These are phyloP conservation scores for Jaltomata sinuosa DNA, from an alignment of 257 asterid genomes.

Conservation along the genomic window DNA sequence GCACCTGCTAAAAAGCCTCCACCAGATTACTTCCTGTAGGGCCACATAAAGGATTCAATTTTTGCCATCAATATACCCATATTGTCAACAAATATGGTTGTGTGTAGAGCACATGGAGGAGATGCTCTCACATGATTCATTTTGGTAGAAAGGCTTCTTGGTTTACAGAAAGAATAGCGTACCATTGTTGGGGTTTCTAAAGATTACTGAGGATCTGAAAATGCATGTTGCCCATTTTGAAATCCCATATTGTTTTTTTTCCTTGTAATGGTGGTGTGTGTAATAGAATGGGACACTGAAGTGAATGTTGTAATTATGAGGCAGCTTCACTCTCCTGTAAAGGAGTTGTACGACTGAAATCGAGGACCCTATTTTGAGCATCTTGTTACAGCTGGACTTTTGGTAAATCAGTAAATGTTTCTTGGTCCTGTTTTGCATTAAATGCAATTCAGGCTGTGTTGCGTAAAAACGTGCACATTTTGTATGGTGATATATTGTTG, in stretches of 20 bases:
- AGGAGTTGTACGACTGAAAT: neutral
- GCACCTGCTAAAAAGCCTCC: constrained; percentile 75
- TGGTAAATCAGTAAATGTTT: neutral
- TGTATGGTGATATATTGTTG: neutral
- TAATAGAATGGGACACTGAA: neutral
- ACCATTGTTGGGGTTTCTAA: neutral
- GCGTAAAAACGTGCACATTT: neutral
- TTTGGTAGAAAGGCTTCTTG: neutral
- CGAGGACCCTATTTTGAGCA: neutral
- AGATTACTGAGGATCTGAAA: neutral
- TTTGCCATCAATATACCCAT: neutral
- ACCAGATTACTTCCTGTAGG: constrained; percentile 86
- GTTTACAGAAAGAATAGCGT: neutral
- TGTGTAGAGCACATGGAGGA: neutral
- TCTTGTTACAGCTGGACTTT: neutral
- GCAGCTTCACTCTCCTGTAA: neutral
- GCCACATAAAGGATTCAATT: neutral
- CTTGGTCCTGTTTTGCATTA: neutral
- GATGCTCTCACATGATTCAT: neutral
- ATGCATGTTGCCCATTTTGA: neutral
- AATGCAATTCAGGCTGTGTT: neutral
- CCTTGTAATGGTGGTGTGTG: neutral
- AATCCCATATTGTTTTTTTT: neutral
- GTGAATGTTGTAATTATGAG: neutral
- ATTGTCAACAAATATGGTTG: neutral